Base-by-base conservation (phyloP, 2,329 filamentous ascomycete species). In the Trichoderma sp. region DNA sequence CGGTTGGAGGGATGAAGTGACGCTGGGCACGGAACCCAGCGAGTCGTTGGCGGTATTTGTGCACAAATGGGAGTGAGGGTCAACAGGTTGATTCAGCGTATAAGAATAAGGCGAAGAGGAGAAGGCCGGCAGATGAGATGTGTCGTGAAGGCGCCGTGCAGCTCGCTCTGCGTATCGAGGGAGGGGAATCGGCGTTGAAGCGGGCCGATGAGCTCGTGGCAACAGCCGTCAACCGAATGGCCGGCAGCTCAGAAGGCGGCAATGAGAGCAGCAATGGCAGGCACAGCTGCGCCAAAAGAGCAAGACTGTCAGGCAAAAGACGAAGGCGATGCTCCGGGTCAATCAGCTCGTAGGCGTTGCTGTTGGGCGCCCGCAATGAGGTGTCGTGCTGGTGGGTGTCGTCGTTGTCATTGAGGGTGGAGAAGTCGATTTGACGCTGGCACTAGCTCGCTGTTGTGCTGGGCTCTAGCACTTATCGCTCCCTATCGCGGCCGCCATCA, bases 401-500 rank as follows among this genome's bases (percentile, higher is more conserved):
- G 49, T 63, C 18, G 61, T 56, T 46, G 61, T 56, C 63, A 58
- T 66, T 49, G 63, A 49, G 49, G 56, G 58, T 52, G 58, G 65
- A 60, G 65, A 54, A 56, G 61, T 51, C 51, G 30, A 46, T 49
- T 51, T 37, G 21, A 46, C 21, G n/a, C 61, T 56, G 18, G 18
- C 52, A 54, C 39, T 52, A 63, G 52, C 51, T 49, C 51, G 60
- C 60, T 69, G 68, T 60, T 63, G 59, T 69, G 60, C 68, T 34
- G 54, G 14, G 43, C 59, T 32, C 51, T 68, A 68, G 49, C 58
- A 52, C 51, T 43, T 49, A 49, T 49, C 21, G 21, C 46, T 49
- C 46, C 18, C 46, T 54, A 56, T 30, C 65, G 37, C 56, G 30
- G 16, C 39, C 18, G 10, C 59, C 28, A 60, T 30, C 39, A 60